Base-by-base conservation (phyloP, 192 early-diverging fungal species). In the Linnemannia hyalina region DNA sequence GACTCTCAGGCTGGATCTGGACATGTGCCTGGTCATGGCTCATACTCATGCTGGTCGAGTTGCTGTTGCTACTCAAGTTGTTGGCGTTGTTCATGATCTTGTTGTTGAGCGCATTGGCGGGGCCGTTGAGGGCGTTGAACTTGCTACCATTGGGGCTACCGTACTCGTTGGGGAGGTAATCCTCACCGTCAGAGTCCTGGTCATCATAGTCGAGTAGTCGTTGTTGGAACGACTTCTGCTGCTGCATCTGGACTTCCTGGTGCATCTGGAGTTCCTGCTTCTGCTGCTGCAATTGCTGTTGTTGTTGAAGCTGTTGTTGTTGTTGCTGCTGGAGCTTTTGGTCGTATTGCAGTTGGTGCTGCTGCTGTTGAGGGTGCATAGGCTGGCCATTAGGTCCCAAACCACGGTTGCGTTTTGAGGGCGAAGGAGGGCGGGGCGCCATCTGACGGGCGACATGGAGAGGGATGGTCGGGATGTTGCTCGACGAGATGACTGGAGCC, bases 401-500 rank as follows among this genome's bases (percentile, higher is more conserved):
- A 73, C 29, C 73, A 36, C 70, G 75, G 32, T 68, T 78, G 9
- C 87, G 75, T 68, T 76, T 76, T 13, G 81, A 83, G 46, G 83
- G 78, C 47, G 80, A 80, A 74, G 75, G 71, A 73, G 92, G 92
- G 13, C 92, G 90, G 26, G 92, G 91, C n/a, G 88, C 82, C 89
- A 92, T 81, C 72, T 90, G 80, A 41, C 89, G 90, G 18, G 93
- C 93, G 3, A 90, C 88, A 57, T 93, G 85, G 10, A 94, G 76
- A 3, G 92, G 83, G 15, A 94, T 88, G 0, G 93, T 94, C 4
- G 88, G 81, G 23, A 94, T 88, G 70, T 93, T 91, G 60, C 90
- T 91, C 18, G 93, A 94, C 4, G 92, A 92, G 55, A 92, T 88
- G 15, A 94, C 91, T 22, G 92, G 93, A 1, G 91, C 89, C 78